Percentiles rank a stretch among this genome's conserved stretches.
Conservation (phyloP, 345 rosid species). For the Heritiera fomes region DNA sequence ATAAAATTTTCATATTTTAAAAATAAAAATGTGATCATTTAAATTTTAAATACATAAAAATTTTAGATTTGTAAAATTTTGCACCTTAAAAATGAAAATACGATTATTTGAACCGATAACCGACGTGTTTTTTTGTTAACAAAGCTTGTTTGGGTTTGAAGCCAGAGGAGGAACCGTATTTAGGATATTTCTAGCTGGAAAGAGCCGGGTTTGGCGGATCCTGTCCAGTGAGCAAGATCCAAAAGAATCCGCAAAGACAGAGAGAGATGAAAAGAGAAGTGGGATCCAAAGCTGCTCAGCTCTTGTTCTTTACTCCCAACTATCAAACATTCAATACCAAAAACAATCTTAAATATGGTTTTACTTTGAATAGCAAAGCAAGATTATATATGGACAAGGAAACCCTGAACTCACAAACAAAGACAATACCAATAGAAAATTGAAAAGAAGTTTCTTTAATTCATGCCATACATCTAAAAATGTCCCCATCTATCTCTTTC, state of each 20-base stretch:
- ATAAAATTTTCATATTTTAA: too few species aligned
- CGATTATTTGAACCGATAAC: too few species aligned
- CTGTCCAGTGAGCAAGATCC: slow-evolving; percentile 43
- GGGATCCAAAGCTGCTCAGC: slow-evolving; percentile 45
- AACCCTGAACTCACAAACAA: slow-evolving; percentile 26
- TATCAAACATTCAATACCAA: slow-evolving; percentile 28
- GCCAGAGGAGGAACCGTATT: slow-evolving; percentile 18
- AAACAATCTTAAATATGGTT: slow-evolving; percentile 30
- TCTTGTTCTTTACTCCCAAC: slow-evolving; percentile 28
- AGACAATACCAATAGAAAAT: slow-evolving; percentile 29
- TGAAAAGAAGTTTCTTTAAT: slow-evolving; percentile 49
- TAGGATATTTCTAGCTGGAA: slow-evolving; percentile 52
- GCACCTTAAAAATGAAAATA: too few species aligned
- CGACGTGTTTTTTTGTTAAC: neutral
- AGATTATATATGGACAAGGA: slow-evolving; percentile 13
- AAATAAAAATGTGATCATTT: too few species aligned
- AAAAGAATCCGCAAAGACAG: slow-evolving; percentile 25
- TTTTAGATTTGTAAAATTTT: too few species aligned
- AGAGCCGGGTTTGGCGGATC: slow-evolving; percentile 80
- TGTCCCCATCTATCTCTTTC: slow-evolving; percentile 42
- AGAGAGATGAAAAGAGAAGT: slow-evolving; percentile 23
- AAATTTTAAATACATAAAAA: too few species aligned
- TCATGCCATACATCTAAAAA: slow-evolving; percentile 47
- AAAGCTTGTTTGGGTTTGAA: slow-evolving; percentile 26
- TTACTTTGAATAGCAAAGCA: slow-evolving; percentile 33